Percentiles rank a stretch among this genome's conserved stretches.
phyloP scores from a whole-genome alignment of 2,329 filamentous ascomycete genomes.

The Byssothecium circinans region DNA sequence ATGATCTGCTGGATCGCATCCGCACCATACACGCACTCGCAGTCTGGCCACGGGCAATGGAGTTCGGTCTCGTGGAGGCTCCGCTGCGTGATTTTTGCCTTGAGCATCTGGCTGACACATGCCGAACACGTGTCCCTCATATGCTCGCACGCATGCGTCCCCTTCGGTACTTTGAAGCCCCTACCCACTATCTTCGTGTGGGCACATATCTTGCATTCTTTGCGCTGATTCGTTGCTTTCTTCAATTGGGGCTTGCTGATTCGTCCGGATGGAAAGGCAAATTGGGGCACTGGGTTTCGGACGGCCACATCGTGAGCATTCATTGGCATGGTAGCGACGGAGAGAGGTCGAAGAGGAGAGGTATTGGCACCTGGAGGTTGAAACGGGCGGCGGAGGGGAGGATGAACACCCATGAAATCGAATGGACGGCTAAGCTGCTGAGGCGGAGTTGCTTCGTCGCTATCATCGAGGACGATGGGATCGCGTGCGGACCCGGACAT shows the following conservation, averaged over 20 bases:
- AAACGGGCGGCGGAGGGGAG: too few relatives aligned
- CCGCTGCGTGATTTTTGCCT: conserved; percentile 15
- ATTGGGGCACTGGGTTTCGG: too few relatives aligned
- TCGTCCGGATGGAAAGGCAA: too few relatives aligned
- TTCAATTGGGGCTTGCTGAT: too few relatives aligned
- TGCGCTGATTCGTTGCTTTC: too few relatives aligned
- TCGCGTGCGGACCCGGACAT: not conserved
- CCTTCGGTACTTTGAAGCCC: conserved; percentile 11
- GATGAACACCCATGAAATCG: too few relatives aligned
- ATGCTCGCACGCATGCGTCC: conserved; percentile 19
- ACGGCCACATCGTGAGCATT: too few relatives aligned
- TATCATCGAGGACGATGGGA: not conserved
- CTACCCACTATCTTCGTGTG: conserved; percentile 7
- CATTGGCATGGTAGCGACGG: too few relatives aligned
- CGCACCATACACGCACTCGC: conserved; percentile 13
- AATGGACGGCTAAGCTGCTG: too few relatives aligned
- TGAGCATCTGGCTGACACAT: conserved; percentile 24
- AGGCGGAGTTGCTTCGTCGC: too few relatives aligned
- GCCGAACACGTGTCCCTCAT: conserved; percentile 20
- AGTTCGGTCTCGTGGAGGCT: conserved; percentile 18
- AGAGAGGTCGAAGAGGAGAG: too few relatives aligned
- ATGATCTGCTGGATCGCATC: conserved; percentile 12
- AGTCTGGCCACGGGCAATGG: conserved; percentile 17
- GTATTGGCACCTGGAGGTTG: too few relatives aligned
- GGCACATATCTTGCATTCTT: conserved; percentile 25